Base-by-base conservation (phyloP, 495 filamentous ascomycete genomes). In the Lophiostoma macrostomum region DNA sequence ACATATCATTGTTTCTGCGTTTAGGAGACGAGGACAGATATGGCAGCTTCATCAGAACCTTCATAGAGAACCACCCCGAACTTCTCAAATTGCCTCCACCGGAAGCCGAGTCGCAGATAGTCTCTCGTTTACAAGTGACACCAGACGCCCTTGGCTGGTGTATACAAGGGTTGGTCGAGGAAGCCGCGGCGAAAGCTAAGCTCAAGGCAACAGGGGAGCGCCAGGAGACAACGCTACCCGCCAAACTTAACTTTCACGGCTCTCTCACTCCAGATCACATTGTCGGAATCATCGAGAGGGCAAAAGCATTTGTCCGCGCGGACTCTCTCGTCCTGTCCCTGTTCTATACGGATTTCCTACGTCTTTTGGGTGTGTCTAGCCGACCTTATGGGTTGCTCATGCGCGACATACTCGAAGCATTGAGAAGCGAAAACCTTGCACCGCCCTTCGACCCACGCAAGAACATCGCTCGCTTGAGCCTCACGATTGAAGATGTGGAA, bases 401-500 rank as follows among this genome's bases (percentile, higher is more conserved):
- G 6, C 30, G 47, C 40, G 47, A 51, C 14, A 44, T 59, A 10
- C 32, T 59, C 11, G n/a, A 46, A 5, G 24, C 20, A 0, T 28
- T 53, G 16, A 23, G 56, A 30, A 25, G 28, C 12, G 34, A 45
- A 25, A 49, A 28, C 7, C 24, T 53, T 20, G 35, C 38, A 25
- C 14, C 30, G 11, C n/a, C 39, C 10, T 52, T 55, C 29, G 13
- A 47, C 6, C 36, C 8, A n/a, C 6, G 25, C 39, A 14, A 45
- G 18, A 37, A 37, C 6, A 30, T n/a, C 1, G 25, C 24, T 13
- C 16, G 27, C 19, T 12, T 22, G 1, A 11, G 16, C 16, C 23
- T n/a, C n/a, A n/a, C n/a, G n/a, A n/a, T 46, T 19, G 41, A 55
- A 30, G 5, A 5, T 29, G 18, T 56, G 20, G 43, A 56, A 41